Conservation (phyloP, 78 protist genomes). For the Acrasis kona region DNA sequence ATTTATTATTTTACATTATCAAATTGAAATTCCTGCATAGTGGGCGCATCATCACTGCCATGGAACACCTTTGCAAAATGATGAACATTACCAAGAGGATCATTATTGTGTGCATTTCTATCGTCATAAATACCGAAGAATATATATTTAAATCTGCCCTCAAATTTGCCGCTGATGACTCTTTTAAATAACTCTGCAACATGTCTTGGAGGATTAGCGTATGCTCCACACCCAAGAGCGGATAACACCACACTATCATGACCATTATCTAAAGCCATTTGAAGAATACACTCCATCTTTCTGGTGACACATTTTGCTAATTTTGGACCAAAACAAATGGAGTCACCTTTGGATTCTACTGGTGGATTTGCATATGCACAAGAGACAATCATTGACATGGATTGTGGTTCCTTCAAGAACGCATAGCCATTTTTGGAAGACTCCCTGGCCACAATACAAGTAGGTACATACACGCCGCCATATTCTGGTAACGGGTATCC, state of each 20-base stretch:
- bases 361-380: constrained; percentile 18
- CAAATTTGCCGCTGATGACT: too few relatives aligned
- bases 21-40: too few relatives aligned
- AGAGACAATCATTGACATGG: constrained; percentile 19
- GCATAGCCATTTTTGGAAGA: constrained; percentile 18
- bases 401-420: constrained; percentile 8
- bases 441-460: constrained; percentile 21
- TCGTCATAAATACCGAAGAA: too few relatives aligned
- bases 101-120: too few relatives aligned
- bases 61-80: too few relatives aligned
- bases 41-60: too few relatives aligned
- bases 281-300: constrained; percentile 15
- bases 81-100: too few relatives aligned
- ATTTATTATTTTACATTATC: too few relatives aligned
- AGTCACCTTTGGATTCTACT: neutral
- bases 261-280: constrained; percentile 9
- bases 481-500: constrained; percentile 15
- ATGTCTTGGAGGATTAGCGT: constrained; percentile 19
- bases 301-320: neutral
- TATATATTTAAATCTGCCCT: too few relatives aligned
- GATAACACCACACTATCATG: constrained; percentile 46
- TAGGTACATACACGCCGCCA: constrained; percentile 20
- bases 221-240: constrained; percentile 52
- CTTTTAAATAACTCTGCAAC: constrained; percentile 30
- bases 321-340: neutral